Evolutionary conservation across 768 basidiomycete genomes (phyloP).

Genomic region (Pisolithus albus): DNA sequence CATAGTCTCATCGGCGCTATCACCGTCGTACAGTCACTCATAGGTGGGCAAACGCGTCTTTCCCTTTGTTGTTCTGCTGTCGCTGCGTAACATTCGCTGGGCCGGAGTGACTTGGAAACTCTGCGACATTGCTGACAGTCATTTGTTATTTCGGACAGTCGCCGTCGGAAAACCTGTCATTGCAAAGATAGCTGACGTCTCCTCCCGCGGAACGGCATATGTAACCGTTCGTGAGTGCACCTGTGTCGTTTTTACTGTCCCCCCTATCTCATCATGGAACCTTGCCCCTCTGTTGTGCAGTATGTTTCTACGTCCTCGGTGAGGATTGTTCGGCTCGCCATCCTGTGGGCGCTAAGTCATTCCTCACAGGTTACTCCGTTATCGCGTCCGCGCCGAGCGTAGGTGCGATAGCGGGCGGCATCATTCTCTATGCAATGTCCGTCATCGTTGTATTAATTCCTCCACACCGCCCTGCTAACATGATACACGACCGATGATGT

Average conservation of each 20-base stretch:
- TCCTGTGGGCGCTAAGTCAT: neutral
- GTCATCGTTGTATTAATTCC: slow-evolving; percentile 14
- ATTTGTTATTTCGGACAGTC: slow-evolving; percentile 18
- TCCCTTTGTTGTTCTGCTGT: neutral
- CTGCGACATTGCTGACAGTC: neutral
- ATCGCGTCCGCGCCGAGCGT: slow-evolving; percentile 46
- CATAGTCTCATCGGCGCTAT: slow-evolving; percentile 47
- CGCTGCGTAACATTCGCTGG: neutral
- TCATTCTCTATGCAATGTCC: slow-evolving; percentile 52
- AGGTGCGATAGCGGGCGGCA: slow-evolving; percentile 43
- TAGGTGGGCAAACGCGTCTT: slow-evolving; percentile 30
- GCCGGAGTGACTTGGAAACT: neutral
- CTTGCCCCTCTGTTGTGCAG: slow-evolving; percentile 15
- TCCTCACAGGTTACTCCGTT: slow-evolving; percentile 38
- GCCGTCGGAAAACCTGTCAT: slow-evolving; percentile 54
- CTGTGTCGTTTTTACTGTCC: slow-evolving; percentile 34
- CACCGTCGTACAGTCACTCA: slow-evolving; percentile 37
- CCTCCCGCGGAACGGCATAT: slow-evolving; percentile 61
- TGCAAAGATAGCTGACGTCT: slow-evolving; percentile 62
- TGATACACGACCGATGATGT: no score
- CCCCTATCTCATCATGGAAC: neutral
- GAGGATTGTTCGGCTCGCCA: slow-evolving; percentile 14
- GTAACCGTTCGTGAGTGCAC: slow-evolving; percentile 37
- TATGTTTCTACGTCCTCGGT: slow-evolving; percentile 57
- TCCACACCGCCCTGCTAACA: no score